Conservation (phyloP, 768 basidiomycete genomes). For the Strobilomyces echinocephalus region DNA sequence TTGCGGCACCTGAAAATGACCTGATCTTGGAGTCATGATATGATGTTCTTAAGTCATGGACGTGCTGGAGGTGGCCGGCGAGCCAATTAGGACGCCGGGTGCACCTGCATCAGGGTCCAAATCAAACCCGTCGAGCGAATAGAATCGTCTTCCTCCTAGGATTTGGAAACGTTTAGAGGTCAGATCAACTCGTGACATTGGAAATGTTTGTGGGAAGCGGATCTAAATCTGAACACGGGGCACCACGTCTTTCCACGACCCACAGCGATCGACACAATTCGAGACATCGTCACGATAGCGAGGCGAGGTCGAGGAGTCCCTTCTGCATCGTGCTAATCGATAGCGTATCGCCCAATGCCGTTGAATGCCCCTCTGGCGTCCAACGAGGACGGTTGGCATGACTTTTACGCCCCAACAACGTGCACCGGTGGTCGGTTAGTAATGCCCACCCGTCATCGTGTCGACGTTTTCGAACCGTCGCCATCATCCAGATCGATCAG, state of each 20-base stretch:
- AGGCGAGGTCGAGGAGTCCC: not conserved
- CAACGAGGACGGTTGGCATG: constrained; percentile 12
- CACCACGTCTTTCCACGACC: constrained; percentile 3
- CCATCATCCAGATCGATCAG: constrained; percentile 6
- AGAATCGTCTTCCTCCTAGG: not conserved
- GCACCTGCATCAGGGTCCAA: not conserved
- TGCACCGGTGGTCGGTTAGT: constrained; percentile 8
- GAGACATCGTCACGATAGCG: not conserved
- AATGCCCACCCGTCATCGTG: constrained; percentile 5
- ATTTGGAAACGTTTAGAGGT: not conserved
- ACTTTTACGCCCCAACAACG: constrained; percentile 8
- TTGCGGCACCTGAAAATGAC: constrained; percentile 1
- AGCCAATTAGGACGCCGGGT: not conserved
- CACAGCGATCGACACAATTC: constrained; percentile 10
- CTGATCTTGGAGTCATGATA: not conserved
- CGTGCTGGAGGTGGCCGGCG: not conserved
- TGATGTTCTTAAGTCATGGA: not conserved
- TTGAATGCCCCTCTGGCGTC: too few species aligned
- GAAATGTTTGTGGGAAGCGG: constrained; percentile 1
- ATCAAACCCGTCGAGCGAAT: not conserved
- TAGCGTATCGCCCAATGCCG: constrained; percentile 19
- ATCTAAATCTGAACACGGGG: not conserved
- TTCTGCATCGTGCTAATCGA: constrained; percentile 5
- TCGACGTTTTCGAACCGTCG: not conserved
- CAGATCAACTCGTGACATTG: not conserved